Base-by-base conservation (phyloP, 345 rosid species). In the Bretschneidera sinensis region DNA sequence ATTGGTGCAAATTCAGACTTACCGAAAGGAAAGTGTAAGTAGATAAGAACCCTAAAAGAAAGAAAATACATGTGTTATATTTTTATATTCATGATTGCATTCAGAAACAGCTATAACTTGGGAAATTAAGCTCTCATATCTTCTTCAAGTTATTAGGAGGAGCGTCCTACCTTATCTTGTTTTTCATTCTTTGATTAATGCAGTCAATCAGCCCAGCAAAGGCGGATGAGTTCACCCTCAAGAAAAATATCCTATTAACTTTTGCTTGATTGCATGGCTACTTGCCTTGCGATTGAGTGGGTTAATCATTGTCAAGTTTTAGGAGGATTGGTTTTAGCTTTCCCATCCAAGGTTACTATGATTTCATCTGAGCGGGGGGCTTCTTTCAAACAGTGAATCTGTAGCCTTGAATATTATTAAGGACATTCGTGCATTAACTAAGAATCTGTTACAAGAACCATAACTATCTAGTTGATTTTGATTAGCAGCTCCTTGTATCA, bases 191-290 rank as follows among this genome's bases (percentile, higher is more conserved):
- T 66, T 59, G 2, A 1, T 35, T 57, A 57, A 19, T 72, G 84
- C 89, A 88, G 99, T 76, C 99, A 2, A 82, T 95, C 66, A 91
- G 94, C 77, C 76, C 91, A 22, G 79, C 74, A 19, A 92, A 92
- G 78, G 91, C 84, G 17, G 98, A 89, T 45, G 96, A 89, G 57
- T 85, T 89, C 66, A 83, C 87, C 34, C 61, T 89, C 63, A 92
- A 89, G 88, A 89, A 74, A 76, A 92, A 87, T 56, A 80, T 92
- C 67, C 76, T 92, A 17, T 63, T 76, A 18, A 47, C 80, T 25
- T 86, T 82, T 53, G 79, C 77, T 25, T 76, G 63, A 79, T 64
- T 39, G 24, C 20, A 15, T 28, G 65, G 54, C 8, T 68, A 45
- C 16, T 23, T 49, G 59, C 33, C 39, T 50, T 50, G 21, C 43